Evolutionary conservation across 352 stramenopile species (phyloP), one percentile per base, ranked within the genome.

Genomic region (Blastocystis hominis): DNA sequence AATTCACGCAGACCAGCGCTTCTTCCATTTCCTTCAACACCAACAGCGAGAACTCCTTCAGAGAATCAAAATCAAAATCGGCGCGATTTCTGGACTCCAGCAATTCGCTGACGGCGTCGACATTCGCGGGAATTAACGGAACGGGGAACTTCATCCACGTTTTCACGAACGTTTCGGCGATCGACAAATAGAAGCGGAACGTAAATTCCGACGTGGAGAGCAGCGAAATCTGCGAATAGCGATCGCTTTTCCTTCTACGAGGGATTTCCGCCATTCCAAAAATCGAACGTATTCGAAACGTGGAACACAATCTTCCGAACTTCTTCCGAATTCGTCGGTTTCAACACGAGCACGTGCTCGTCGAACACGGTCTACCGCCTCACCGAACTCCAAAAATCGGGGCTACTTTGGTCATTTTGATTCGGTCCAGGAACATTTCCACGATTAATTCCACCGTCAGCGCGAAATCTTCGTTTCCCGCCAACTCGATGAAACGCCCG

Each of bases 361-460:
- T 84, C 72, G 36, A 50, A 68, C 6, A 84, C 17, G 24, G 2
- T 47, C 50, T 63, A 24, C 0, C 17, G 10, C 62, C 2, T 20
- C 15, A 42, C 2, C 34, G 20, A 17, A 53, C 34, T 59, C 50
- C 0, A 59, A 13, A 2, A 59, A 2, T 2, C 44, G 46, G 9
- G 36, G 6, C 4, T 55, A 77, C 66, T 55, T 53, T 40, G 50
- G 20, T 42, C 1, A 66, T 50, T 47, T 61, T 40, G 3, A 84
- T 30, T 63, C 55, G 72, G 36, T 84, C 72, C 24, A 84, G n/a
- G n/a, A 54, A 84, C 56, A 61, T 66, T 30, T 84, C 72, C n/a
- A 84, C 72, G 38, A 84, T 68, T 20, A 84, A 24, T 6, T 66
- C 44, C 20, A 84, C 34, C 2, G 17, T 36, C 34, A 59, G 46